phyloP scores from a whole-genome alignment of 1,284 basidiomycete genomes.

The Coriolopsis trogii region DNA sequence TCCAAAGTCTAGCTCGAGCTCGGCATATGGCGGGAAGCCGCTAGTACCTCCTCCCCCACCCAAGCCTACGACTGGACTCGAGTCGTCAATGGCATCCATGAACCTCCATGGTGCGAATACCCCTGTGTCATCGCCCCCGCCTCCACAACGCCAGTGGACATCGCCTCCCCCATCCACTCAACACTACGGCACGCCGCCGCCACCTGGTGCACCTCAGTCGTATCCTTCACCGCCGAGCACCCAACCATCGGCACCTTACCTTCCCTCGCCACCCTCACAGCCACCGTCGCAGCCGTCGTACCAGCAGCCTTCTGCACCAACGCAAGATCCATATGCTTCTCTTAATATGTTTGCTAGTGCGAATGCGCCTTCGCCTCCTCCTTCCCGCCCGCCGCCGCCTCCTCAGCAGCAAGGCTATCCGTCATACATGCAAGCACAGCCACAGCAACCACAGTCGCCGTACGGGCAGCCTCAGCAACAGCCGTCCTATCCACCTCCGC shows the following conservation, averaged over 20 bases:
- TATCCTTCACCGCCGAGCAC: slow-evolving; percentile 20
- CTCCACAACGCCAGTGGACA: slow-evolving; percentile 30
- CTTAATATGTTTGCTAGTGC: slow-evolving; percentile 46
- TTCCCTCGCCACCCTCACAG: slow-evolving; percentile 41
- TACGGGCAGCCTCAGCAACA: slow-evolving; percentile 31
- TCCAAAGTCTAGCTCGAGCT: slow-evolving; percentile 33
- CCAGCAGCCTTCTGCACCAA: slow-evolving; percentile 29
- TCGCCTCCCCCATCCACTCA: slow-evolving; percentile 29
- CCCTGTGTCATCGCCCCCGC: slow-evolving; percentile 40
- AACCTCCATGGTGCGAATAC: slow-evolving; percentile 37
- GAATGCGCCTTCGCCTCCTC: slow-evolving; percentile 23
- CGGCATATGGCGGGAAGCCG: slow-evolving; percentile 53
- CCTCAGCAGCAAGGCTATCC: slow-evolving; percentile 33
- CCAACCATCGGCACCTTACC: slow-evolving; percentile 27
- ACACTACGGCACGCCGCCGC: slow-evolving; percentile 30
- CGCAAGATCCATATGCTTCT: slow-evolving; percentile 55
- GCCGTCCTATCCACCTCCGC: slow-evolving; percentile 36
- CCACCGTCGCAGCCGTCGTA: slow-evolving; percentile 38
- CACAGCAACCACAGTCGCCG: slow-evolving; percentile 9
- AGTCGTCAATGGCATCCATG: slow-evolving; percentile 59
- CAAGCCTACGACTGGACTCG: slow-evolving; percentile 39
- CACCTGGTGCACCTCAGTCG: slow-evolving; percentile 38
- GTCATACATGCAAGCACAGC: slow-evolving; percentile 7
- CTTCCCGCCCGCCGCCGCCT: slow-evolving; percentile 36
- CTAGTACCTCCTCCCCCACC: slow-evolving; percentile 50